Conservation (phyloP, 495 filamentous ascomycete species). For the Lepraria neglecta region DNA sequence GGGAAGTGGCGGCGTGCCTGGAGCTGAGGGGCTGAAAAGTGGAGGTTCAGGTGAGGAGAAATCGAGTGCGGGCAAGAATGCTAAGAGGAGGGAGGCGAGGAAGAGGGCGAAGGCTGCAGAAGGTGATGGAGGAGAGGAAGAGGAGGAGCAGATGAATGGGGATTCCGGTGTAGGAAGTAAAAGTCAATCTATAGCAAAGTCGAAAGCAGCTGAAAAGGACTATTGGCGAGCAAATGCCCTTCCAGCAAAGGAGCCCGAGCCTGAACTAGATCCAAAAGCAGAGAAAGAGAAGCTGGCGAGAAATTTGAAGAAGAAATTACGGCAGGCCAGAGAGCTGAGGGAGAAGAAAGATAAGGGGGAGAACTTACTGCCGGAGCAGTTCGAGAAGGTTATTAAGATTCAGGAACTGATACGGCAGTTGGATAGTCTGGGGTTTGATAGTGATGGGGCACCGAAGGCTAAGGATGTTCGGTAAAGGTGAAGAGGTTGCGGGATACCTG, state of each 20-base stretch:
- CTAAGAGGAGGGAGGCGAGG: constrained; percentile 83
- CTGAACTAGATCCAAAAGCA: constrained; percentile 53
- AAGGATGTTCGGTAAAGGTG: constrained; percentile 9
- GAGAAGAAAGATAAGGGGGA: constrained; percentile 86
- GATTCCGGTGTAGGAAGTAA: constrained; percentile 33
- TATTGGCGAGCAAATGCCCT: constrained; percentile 1
- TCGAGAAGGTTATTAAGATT: constrained; percentile 96
- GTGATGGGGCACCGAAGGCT: constrained; percentile 46
- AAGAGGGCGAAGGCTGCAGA: constrained; percentile 71
- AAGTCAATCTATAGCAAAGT: constrained; percentile 24
- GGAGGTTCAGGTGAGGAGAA: constrained; percentile 43
- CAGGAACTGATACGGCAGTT: constrained; percentile 87
- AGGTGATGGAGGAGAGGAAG: constrained; percentile 33
- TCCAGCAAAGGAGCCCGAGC: constrained; percentile 21
- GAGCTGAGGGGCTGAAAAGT: constrained; percentile 63
- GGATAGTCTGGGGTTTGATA: constrained; percentile 77
- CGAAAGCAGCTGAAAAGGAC: background rate
- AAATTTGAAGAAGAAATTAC: constrained; percentile 91
- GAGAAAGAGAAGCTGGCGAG: constrained; percentile 90
- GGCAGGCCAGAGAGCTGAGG: constrained; percentile 83
- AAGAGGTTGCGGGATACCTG: background rate
- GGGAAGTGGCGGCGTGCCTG: constrained; percentile 70
- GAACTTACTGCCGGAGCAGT: constrained; percentile 81
- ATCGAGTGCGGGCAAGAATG: constrained; percentile 61
- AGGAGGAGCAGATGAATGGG: constrained; percentile 37